These are phyloP conservation scores for Aspergillus japonicus DNA, from an alignment of 2,329 filamentous ascomycete genomes.

Conservation along the genomic window DNA sequence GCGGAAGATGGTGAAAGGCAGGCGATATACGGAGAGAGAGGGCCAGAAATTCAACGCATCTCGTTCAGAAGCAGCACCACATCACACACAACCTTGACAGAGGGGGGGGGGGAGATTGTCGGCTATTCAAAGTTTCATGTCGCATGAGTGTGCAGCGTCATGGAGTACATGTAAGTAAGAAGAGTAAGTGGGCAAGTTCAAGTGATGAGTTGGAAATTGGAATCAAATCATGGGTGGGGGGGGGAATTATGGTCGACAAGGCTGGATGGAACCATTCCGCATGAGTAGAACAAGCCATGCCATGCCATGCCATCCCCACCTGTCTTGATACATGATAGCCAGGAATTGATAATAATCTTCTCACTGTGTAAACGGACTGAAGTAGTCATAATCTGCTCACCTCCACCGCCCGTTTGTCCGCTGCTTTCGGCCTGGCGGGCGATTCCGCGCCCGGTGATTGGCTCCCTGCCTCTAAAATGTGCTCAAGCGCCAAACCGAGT, in stretches of 20 bases:
- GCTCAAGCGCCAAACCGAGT: conserved; percentile 16
- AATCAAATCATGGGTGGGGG: not conserved
- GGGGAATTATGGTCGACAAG: not conserved
- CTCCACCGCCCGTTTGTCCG: not conserved
- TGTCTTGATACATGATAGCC: too few relatives aligned
- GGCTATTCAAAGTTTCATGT: not conserved
- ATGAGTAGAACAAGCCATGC: too few relatives aligned
- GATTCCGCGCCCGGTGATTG: conserved; percentile 6
- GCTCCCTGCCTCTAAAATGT: conserved; percentile 12
- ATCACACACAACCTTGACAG: too few relatives aligned
- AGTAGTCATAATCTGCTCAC: conserved; percentile 19
- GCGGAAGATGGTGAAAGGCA: not conserved
- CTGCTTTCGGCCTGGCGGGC: conserved; percentile 4
- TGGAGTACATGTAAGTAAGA: too few relatives aligned
- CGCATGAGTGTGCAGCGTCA: not conserved
- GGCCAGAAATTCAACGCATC: not conserved
- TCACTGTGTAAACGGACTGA: not conserved
- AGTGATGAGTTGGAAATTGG: too few relatives aligned
- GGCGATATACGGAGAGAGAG: not conserved
- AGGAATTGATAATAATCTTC: not conserved
- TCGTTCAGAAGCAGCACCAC: not conserved
- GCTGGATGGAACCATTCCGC: not conserved
- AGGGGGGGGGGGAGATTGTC: not conserved
- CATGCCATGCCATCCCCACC: too few relatives aligned
- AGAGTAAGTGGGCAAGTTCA: too few relatives aligned